Conservation (phyloP, 768 basidiomycete species). For the Pleurotus tuber-regium region DNA sequence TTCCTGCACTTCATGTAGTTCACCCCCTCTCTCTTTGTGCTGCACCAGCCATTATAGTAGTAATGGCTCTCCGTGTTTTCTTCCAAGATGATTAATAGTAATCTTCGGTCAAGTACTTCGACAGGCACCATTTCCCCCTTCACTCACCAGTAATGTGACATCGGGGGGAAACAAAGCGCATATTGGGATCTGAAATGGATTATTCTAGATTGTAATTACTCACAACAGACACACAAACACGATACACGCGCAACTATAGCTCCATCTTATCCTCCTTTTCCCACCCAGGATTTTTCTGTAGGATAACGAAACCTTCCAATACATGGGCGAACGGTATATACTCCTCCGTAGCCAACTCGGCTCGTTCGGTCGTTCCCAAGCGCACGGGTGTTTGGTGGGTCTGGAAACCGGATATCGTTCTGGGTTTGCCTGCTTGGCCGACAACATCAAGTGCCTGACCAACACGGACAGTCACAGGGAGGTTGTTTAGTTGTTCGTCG, state of each 20-base stretch:
- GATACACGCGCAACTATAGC: conserved; percentile 50
- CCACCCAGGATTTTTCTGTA: conserved; percentile 91
- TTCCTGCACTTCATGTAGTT: no score
- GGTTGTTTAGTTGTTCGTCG: conserved; percentile 83
- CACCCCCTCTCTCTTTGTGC: no score
- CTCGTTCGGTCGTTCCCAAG: conserved; percentile 89
- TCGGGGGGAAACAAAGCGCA: no score
- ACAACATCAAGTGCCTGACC: conserved; percentile 97
- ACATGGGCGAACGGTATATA: conserved; percentile 88
- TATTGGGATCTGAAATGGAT: no score
- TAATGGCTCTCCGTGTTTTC: no score
- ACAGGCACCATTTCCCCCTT: no score
- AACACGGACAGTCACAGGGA: conserved; percentile 91
- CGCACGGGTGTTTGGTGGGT: conserved; percentile 97
- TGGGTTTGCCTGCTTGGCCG: conserved; percentile 95
- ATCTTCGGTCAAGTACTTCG: no score
- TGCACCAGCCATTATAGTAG: no score
- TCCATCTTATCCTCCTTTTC: conserved; percentile 88
- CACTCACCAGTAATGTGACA: no score
- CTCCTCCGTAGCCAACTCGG: conserved; percentile 96
- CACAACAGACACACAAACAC: conserved; percentile 3
- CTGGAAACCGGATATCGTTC: conserved; percentile 97
- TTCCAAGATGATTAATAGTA: no score
- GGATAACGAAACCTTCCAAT: conserved; percentile 88
- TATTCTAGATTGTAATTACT: conserved; percentile 9